phyloP scores from a whole-genome alignment of 2,329 filamentous ascomycete genomes.

The Ceratocystis lukuohia region DNA sequence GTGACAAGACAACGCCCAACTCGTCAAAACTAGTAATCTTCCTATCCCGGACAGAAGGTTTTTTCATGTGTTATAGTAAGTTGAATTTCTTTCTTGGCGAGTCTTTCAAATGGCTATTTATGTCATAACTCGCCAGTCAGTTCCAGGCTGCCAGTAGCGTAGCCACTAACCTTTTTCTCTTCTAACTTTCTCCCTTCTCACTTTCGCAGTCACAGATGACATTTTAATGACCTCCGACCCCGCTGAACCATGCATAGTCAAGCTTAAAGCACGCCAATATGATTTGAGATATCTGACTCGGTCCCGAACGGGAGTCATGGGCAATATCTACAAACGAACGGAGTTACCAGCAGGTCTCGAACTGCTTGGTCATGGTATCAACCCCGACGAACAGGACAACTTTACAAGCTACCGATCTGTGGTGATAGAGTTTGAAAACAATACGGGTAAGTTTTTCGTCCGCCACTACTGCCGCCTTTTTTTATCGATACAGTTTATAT shows the following conservation, averaged over 20 bases:
- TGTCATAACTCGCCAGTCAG: background rate
- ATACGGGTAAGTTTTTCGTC: background rate
- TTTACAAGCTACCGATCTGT: slow-evolving; percentile 5
- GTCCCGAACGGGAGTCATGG: slow-evolving; percentile 10
- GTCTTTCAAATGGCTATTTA: background rate
- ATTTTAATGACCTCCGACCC: slow-evolving; percentile 1
- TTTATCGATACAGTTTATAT: background rate
- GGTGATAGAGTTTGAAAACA: slow-evolving; percentile 11
- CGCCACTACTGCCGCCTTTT: background rate
- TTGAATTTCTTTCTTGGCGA: background rate
- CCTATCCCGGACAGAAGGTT: background rate
- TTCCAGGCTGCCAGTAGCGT: background rate
- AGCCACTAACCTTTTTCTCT: background rate
- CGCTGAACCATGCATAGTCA: slow-evolving; percentile 1
- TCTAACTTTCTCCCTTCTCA: background rate
- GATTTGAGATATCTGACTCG: background rate
- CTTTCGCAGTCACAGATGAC: slow-evolving; percentile 9
- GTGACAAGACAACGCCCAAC: background rate
- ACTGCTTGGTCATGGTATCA: slow-evolving; percentile 10
- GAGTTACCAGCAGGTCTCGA: background rate
- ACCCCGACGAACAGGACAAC: slow-evolving; percentile 1
- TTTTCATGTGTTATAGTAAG: slow-evolving; percentile 12
- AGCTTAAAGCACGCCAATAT: slow-evolving; percentile 5
- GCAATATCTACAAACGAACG: background rate
- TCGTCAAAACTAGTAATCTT: slow-evolving; percentile 12